Percentiles rank a stretch among this genome's conserved stretches.
Conservation (phyloP, 2,329 filamentous ascomycete species). For the Didymosphaeria variabile region DNA sequence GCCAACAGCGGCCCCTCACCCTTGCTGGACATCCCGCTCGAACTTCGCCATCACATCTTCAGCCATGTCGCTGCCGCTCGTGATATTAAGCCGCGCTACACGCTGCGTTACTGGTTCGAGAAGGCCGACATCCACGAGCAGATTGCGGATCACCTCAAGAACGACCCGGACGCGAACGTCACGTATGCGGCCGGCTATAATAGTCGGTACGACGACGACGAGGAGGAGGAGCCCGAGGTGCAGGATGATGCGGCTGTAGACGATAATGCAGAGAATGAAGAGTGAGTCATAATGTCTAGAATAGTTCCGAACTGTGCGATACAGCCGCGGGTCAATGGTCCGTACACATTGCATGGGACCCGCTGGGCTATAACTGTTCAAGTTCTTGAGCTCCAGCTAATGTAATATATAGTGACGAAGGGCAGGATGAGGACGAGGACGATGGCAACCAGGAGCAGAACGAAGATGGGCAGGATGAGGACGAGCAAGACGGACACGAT, state of each 20-base stretch:
- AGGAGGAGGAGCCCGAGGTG: constrained; percentile 15
- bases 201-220: constrained; percentile 20
- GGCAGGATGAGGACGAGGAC: constrained; percentile 12
- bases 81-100: constrained; percentile 30
- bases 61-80: constrained; percentile 26
- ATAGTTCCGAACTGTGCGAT: neutral
- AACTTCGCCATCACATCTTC: constrained; percentile 45
- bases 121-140: constrained; percentile 37
- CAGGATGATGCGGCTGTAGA: constrained; percentile 20
- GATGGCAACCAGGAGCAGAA: constrained; percentile 15
- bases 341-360: neutral
- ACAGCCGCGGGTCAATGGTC: too few relatives aligned
- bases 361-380: neutral
- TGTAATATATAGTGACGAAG: constrained; percentile 1
- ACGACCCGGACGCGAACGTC: constrained; percentile 24
- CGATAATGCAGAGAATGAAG: constrained; percentile 15
- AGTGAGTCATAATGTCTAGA: neutral
- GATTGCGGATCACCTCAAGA: constrained; percentile 21
- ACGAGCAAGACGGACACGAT: neutral
- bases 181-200: constrained; percentile 18
- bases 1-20: constrained; percentile 7
- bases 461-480: constrained; percentile 12
- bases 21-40: constrained; percentile 40
- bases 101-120: constrained; percentile 48
- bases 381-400: neutral